These are phyloP conservation scores for Colletotrichum tamarilloi DNA, from an alignment of 2,329 filamentous ascomycete species.

Conservation along the genomic window DNA sequence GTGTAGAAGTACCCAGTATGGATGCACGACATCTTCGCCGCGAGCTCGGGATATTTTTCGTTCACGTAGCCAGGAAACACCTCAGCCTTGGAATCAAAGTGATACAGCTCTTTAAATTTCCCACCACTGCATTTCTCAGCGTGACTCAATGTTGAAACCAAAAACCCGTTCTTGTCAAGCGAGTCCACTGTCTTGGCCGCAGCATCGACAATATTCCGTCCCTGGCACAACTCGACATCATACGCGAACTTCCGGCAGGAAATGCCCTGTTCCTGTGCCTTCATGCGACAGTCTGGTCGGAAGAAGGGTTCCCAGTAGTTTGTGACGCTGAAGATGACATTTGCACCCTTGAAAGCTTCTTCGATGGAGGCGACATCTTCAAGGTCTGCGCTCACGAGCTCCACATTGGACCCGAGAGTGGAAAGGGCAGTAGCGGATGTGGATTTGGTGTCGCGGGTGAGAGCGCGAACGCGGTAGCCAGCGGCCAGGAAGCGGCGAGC, in stretches of 20 bases:
- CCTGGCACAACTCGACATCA: conserved; percentile 61
- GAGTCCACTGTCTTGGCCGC: conserved; percentile 54
- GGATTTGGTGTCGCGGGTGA: conserved; percentile 58
- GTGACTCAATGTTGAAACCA: conserved; percentile 63
- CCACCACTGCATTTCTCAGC: conserved; percentile 58
- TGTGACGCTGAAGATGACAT: conserved; percentile 65
- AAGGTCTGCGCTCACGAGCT: conserved; percentile 52
- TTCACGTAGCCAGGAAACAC: conserved; percentile 58
- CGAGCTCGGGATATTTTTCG: conserved; percentile 54
- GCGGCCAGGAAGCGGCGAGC: conserved; percentile 56
- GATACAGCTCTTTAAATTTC: conserved; percentile 59
- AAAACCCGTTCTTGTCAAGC: conserved; percentile 59
- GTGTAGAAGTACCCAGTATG: conserved; percentile 62
- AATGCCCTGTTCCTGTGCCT: conserved; percentile 51
- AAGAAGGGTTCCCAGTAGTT: conserved; percentile 66
- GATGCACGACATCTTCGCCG: conserved; percentile 61
- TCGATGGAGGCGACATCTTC: conserved; percentile 53
- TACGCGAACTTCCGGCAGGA: conserved; percentile 57
- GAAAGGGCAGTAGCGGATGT: conserved; percentile 53
- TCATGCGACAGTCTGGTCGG: conserved; percentile 52
- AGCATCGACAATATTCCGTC: conserved; percentile 66
- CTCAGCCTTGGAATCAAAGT: conserved; percentile 65
- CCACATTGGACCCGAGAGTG: conserved; percentile 45
- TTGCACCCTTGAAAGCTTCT: conserved; percentile 55
- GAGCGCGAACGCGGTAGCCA: conserved; percentile 56